phyloP scores from a whole-genome alignment of 345 rosid genomes.

The Cardamine chenopodiifolia region DNA sequence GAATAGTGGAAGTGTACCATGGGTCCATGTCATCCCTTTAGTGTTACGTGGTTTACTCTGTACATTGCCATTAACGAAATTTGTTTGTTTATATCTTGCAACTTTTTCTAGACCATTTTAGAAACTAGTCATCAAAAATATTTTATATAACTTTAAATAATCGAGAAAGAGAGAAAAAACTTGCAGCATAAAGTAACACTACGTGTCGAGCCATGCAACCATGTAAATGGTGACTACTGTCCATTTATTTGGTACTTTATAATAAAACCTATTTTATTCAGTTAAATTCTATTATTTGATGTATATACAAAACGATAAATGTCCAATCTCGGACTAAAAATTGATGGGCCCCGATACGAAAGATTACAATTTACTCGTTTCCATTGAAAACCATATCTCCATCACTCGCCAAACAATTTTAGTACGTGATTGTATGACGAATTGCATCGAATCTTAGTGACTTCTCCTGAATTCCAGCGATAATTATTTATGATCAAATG shows the following conservation, averaged over 20 bases:
- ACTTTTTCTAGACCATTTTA: slow-evolving; percentile 40
- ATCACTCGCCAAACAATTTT: slow-evolving; percentile 22
- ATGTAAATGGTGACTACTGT: slow-evolving; percentile 33
- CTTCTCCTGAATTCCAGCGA: neutral
- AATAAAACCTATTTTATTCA: slow-evolving; percentile 13
- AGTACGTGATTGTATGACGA: slow-evolving; percentile 8
- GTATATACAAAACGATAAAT: slow-evolving; percentile 27
- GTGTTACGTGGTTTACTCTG: slow-evolving; percentile 36
- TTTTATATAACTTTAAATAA: slow-evolving; percentile 11
- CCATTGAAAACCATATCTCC: slow-evolving; percentile 26
- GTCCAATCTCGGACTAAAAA: neutral
- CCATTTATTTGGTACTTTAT: slow-evolving; percentile 33
- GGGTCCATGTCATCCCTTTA: slow-evolving; percentile 17
- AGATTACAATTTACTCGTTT: slow-evolving; percentile 29
- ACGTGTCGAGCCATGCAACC: slow-evolving; percentile 38
- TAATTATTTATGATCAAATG: neutral
- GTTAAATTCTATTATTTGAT: neutral
- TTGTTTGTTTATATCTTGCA: too few species aligned
- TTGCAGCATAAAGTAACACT: slow-evolving; percentile 24
- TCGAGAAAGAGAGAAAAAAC: slow-evolving; percentile 2
- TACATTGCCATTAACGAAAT: slow-evolving; percentile 32
- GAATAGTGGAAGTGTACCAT: neutral
- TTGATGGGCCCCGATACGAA: slow-evolving; percentile 27
- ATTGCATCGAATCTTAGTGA: slow-evolving; percentile 15
- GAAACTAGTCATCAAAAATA: slow-evolving; percentile 36